phyloP scores from a whole-genome alignment of 805 yeast genomes.

The Candida suzukii region DNA sequence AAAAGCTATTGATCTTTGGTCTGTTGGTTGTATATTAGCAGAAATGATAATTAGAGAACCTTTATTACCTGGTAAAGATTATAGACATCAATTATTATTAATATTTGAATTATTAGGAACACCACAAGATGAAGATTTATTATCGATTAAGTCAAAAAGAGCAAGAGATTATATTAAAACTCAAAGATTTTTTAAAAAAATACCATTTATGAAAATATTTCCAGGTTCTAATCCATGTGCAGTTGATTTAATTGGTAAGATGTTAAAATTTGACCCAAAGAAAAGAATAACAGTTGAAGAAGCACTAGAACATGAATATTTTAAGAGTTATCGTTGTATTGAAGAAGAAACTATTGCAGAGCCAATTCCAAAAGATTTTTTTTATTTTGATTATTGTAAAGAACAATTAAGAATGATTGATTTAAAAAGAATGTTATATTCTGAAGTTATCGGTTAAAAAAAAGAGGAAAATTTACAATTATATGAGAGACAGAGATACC shows the following conservation, averaged over 20 bases:
- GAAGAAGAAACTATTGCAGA: slow-evolving; percentile 84
- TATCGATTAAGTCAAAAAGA: slow-evolving; percentile 63
- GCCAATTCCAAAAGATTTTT: slow-evolving; percentile 79
- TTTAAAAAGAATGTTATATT: slow-evolving; percentile 69
- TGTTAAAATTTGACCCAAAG: slow-evolving; percentile 76
- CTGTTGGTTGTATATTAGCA: slow-evolving; percentile 71
- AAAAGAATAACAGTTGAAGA: slow-evolving; percentile 76
- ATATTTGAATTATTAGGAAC: slow-evolving; percentile 68
- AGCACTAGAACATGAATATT: slow-evolving; percentile 77
- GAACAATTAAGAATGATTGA: slow-evolving; percentile 73
- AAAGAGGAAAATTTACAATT: no score
- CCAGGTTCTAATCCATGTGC: slow-evolving; percentile 42
- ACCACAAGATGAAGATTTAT: slow-evolving; percentile 66
- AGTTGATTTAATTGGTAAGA: slow-evolving; percentile 57
- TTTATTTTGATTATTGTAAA: slow-evolving; percentile 80
- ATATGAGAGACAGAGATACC: no score
- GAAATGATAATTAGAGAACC: slow-evolving; percentile 60
- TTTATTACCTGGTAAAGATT: slow-evolving; percentile 70
- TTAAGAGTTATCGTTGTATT: slow-evolving; percentile 60
- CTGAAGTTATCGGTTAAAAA: slow-evolving; percentile 56
- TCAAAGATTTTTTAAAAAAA: slow-evolving; percentile 52
- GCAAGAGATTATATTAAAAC: slow-evolving; percentile 74
- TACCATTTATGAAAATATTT: slow-evolving; percentile 44
- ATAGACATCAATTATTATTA: slow-evolving; percentile 57
- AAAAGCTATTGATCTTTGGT: slow-evolving; percentile 75